Conservation (phyloP, 495 filamentous ascomycete genomes). For the Penicillium verhagenii region DNA sequence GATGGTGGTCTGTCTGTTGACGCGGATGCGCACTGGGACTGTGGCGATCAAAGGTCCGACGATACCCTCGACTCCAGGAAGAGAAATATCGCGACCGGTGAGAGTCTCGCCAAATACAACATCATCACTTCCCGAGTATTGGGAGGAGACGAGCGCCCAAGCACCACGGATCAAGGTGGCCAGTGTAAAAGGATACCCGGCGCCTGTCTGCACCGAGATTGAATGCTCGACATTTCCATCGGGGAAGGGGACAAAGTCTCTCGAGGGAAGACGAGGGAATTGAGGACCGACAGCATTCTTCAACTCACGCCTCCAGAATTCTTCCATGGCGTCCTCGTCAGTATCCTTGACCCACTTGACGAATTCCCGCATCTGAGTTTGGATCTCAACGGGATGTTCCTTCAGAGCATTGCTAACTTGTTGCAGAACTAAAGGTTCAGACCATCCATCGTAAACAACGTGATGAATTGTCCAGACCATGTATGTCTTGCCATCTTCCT, state of each 20-base stretch:
- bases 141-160: constrained; percentile 58
- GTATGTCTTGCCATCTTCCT: constrained; percentile 31
- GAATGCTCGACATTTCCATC: constrained; percentile 53
- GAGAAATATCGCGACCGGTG: constrained; percentile 45
- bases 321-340: constrained; percentile 34
- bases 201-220: constrained; percentile 38
- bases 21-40: constrained; percentile 56
- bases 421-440: constrained; percentile 54
- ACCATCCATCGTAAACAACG: constrained; percentile 69
- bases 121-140: constrained; percentile 54
- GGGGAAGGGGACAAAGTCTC: constrained; percentile 53
- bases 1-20: constrained; percentile 28
- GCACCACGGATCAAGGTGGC: constrained; percentile 61
- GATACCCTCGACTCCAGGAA: constrained; percentile 47
- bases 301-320: constrained; percentile 48
- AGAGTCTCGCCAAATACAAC: constrained; percentile 60
- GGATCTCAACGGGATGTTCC: constrained; percentile 13
- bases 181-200: constrained; percentile 47
- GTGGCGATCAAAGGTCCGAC: constrained; percentile 63
- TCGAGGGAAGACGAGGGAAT: constrained; percentile 56
- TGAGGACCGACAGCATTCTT: constrained; percentile 52
- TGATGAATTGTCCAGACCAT: constrained; percentile 68
- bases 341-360: constrained; percentile 39
- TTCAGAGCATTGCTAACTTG: constrained; percentile 45
- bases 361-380: constrained; percentile 42